Base-by-base conservation (phyloP, 768 basidiomycete genomes). In the Russula sp. region DNA sequence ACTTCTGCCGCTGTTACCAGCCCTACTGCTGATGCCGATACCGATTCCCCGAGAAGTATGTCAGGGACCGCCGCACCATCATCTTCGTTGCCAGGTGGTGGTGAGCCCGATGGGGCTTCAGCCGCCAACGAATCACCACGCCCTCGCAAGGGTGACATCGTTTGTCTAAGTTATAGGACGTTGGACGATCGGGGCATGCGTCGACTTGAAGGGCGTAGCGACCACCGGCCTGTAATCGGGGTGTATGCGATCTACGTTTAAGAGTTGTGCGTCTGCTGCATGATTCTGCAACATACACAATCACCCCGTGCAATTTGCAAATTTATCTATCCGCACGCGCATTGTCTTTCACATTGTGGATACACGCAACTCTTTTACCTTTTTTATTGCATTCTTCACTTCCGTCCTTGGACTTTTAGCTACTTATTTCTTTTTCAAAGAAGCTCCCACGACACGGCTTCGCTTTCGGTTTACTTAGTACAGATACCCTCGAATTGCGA, bases 151-250 rank as follows among this genome's bases (percentile, higher is more conserved):
- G 92, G 92, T 2, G 90, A 93, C 52, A 79, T 95, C 2, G 74
- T 85, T 8, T 91, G 90, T 70, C 72, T 93, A 3, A 76, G 76
- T 49, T 95, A 95, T 71, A 75, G 82, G 66, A 90, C 88, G 16
- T 79, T 94, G 22, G 84, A 89, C 66, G 90, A 95, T 71, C 78
- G 79, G 34, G 83, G 78, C 8, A 93, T 95, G 88, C 80, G 84
- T 46, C 79, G 81, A 62, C 73, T 95, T 60, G 87, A 89, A 73
- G 92, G 89, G 18, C 81, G 87, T 49, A 89, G 88, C 67, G 92
- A 94, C 73, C 92, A 94, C 72, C 77, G 92, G 42, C 92, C 92
- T 0, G 91, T 94, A n/a, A 84, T 91, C 65, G 89, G 89, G 61
- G 82, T 83, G 26, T 93, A 89, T 71, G 83, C 83, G 48, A 78